Evolutionary conservation across 352 stramenopile species (phyloP), one percentile per base, ranked within the genome.

Genomic region (Phytophthora cactorum): DNA sequence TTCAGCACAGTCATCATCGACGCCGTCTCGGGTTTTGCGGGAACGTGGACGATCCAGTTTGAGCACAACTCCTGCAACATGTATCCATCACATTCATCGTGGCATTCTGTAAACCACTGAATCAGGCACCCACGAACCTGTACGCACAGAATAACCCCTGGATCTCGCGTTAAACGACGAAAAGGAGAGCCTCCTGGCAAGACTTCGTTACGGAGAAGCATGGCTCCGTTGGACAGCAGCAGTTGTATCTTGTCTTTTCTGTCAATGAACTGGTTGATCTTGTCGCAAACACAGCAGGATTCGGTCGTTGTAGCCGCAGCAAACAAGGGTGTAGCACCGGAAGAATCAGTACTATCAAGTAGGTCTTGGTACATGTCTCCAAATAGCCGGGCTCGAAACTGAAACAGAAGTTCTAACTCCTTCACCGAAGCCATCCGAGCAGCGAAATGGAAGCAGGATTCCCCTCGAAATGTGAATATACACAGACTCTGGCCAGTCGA

Each of bases 321-420:
- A 25, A 69, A 44, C 22, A 69, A 46, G 12, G 46, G 38, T 9
- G 62, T 64, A 1, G 47, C 32, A n/a, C 53, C 53, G 5, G 15
- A 25, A 22, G 4, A n/a, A 36, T 69, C 54, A 14, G 51, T 11
- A 9, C 27, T 25, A 28, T 59, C 54, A 5, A 58, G 10, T 4
- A 59, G 29, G 11, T 52, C 44, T 2, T 22, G 17, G 8, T n/a
- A 11, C 17, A 3, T 7, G 36, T 52, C 39, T 41, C 2, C 29
- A 53, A 5, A 34, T 9, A 46, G 0, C 31, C 49, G 44, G 5
- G 34, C 28, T 5, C 17, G 12, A 55, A 64, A 59, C 4, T 59
- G 8, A 25, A 70, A n/a, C 12, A 74, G 34, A 44, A 67, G 7
- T 45, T 73, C 45, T 27, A 73, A 15, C 28, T 64, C 66, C 3